Evolutionary conservation across 805 yeast genomes (phyloP).

Genomic region (Torulaspora maleeae): DNA sequence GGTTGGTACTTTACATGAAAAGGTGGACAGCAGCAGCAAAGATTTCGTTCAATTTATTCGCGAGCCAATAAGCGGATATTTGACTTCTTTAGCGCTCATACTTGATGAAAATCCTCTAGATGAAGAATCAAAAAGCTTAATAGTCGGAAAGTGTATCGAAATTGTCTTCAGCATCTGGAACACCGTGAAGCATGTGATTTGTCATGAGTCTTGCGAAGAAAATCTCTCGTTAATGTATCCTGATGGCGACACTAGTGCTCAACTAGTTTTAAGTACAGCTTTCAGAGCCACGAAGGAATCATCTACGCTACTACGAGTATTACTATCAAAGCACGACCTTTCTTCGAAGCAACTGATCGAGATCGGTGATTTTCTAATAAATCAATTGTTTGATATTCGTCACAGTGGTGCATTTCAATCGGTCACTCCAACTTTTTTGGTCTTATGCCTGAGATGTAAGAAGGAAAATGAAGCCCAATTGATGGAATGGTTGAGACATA

Average conservation of each 20-base stretch:
- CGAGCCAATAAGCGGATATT: constrained; percentile 64
- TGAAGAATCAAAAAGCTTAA: background rate
- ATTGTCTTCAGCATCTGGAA: constrained; percentile 31
- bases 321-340: constrained; percentile 38
- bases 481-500: constrained; percentile 54
- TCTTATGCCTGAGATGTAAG: constrained; percentile 58
- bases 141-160: constrained; percentile 12
- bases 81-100: constrained; percentile 52
- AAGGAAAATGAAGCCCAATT: constrained; percentile 41
- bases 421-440: constrained; percentile 72
- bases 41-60: constrained; percentile 44
- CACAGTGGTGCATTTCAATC: constrained; percentile 93
- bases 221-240: constrained; percentile 47
- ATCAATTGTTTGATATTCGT: constrained; percentile 66
- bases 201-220: constrained; percentile 71
- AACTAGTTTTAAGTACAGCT: constrained; percentile 56
- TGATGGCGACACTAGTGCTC: constrained; percentile 39
- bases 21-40: constrained; percentile 34
- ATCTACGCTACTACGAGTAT: constrained; percentile 45
- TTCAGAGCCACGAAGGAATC: constrained; percentile 86
- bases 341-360: constrained; percentile 21
- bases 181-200: constrained; percentile 42
- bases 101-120: constrained; percentile 30
- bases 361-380: constrained; percentile 53
- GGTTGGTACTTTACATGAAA: constrained; percentile 34